Base-by-base conservation (phyloP, 306 rosid species). In the Cicer yamashitae region DNA sequence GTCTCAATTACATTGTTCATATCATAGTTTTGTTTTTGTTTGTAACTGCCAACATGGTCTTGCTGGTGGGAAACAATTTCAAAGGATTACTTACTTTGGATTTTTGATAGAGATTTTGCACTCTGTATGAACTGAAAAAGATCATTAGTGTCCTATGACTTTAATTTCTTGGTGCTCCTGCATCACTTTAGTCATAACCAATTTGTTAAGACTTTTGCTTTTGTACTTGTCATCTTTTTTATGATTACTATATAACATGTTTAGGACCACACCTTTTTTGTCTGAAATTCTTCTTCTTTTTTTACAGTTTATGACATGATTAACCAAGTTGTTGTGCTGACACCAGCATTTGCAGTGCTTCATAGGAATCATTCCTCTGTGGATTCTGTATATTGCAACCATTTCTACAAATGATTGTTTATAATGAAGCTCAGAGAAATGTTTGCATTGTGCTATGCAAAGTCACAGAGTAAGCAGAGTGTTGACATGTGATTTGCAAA, bases 321-420 rank as follows among this genome's bases (percentile, higher is more conserved):
- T 52, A 70, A 62, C 61, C 73, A 69, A 51, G 73, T 10, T 52
- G 2, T 40, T 52, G 64, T 70, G 80, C 80, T 80, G 80, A 59
- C 84, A 65, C 66, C 51, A 56, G 65, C 82, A 54, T 48, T 47
- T 57, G 18, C 20, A 47, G 25, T 65, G 15, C 18, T 25, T 76
- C 69, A 52, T 70, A 63, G 67, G 70, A 80, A 67, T 67, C 64
- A 80, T 80, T 47, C 17, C 61, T 30, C 62, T 79, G 25, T 43
- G 48, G 37, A 4, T 30, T 30, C 37, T 30, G 37, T 30, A 30
- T 30, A 30, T 20, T 74, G 50, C 66, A 81, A 81, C 72, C 57
- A 51, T 66, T 10, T 69, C 77, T 52, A 12, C 71, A 82, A 77
- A 82, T 77, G 47, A 72, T 82, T 82, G 79, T 82, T 82, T 71